phyloP scores from a whole-genome alignment of 192 early-diverging fungal genomes.

The Entophlyctis luteolus region DNA sequence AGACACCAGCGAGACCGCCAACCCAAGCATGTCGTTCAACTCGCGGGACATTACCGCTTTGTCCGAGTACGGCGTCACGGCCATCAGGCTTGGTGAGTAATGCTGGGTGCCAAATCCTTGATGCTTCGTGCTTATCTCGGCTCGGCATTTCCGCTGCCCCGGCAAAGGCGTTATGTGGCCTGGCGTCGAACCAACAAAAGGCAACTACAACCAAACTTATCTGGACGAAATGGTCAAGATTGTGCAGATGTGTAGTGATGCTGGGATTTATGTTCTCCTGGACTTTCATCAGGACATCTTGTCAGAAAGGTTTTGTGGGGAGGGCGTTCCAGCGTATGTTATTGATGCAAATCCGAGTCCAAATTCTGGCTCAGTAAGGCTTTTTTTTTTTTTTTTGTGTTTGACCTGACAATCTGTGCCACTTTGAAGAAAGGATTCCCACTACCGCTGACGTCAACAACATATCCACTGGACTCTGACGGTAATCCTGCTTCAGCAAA shows the following conservation, averaged over 20 bases:
- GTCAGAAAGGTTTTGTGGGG: constrained; percentile 48
- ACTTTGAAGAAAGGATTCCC: constrained; percentile 25
- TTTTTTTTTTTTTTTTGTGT: not conserved
- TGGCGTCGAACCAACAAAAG: constrained; percentile 58
- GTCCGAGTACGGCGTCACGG: constrained; percentile 2
- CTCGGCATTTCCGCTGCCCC: not conserved
- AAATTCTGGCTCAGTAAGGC: constrained; percentile 9
- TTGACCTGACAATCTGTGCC: not conserved
- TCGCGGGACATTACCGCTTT: constrained; percentile 1
- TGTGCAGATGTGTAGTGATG: constrained; percentile 45
- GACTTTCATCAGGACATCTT: constrained; percentile 65
- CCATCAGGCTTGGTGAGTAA: constrained; percentile 1
- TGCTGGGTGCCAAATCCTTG: not conserved
- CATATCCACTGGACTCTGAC: not conserved
- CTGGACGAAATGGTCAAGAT: constrained; percentile 48
- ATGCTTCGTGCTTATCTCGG: not conserved
- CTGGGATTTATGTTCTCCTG: constrained; percentile 59
- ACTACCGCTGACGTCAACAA: constrained; percentile 9
- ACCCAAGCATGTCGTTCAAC: constrained; percentile 15
- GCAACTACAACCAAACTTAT: constrained; percentile 55
- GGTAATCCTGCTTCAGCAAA: constrained; percentile 22
- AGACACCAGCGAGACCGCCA: not conserved
- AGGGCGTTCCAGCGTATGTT: constrained; percentile 46
- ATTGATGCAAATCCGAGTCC: not conserved
- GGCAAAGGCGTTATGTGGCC: constrained; percentile 43